Evolutionary conservation across 139 green algal genomes (phyloP).

Genomic region (Chlamydomonas incerta): DNA sequence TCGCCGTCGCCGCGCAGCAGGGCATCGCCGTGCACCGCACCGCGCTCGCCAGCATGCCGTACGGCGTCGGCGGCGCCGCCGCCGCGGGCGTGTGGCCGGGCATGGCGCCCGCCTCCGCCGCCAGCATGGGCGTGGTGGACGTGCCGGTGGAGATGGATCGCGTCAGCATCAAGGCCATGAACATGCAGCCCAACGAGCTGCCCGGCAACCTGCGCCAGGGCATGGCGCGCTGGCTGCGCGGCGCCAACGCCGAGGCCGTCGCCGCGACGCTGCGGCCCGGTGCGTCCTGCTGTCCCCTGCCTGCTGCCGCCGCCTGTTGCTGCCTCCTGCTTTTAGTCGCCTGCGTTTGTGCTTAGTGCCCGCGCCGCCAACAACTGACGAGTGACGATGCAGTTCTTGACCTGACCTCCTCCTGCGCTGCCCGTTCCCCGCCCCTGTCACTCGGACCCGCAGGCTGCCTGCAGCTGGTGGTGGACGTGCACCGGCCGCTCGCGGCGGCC

Average conservation of each 20-base stretch:
- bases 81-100: neutral
- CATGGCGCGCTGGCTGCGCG: constrained; percentile 16
- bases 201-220: constrained; percentile 7
- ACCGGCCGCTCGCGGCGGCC: neutral
- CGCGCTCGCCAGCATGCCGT: neutral
- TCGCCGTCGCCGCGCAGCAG: constrained; percentile 20
- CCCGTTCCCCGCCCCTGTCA: neutral
- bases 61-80: neutral
- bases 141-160: constrained; percentile 11
- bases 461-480: constrained; percentile 31
- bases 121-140: no score
- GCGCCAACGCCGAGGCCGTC: neutral
- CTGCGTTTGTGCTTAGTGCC: no score
- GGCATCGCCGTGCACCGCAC: constrained; percentile 15
- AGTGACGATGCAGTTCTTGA: no score
- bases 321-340: no score
- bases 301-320: no score
- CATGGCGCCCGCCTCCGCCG: neutral
- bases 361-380: no score
- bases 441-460: constrained; percentile 19
- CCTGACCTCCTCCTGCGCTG: no score
- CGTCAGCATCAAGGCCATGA: constrained; percentile 31
- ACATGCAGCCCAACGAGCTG: constrained; percentile 28
- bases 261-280: constrained; percentile 26
- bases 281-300: neutral